These are phyloP conservation scores for Pleurotus tuoliensis DNA, from an alignment of 768 basidiomycete genomes.

Conservation along the genomic window DNA sequence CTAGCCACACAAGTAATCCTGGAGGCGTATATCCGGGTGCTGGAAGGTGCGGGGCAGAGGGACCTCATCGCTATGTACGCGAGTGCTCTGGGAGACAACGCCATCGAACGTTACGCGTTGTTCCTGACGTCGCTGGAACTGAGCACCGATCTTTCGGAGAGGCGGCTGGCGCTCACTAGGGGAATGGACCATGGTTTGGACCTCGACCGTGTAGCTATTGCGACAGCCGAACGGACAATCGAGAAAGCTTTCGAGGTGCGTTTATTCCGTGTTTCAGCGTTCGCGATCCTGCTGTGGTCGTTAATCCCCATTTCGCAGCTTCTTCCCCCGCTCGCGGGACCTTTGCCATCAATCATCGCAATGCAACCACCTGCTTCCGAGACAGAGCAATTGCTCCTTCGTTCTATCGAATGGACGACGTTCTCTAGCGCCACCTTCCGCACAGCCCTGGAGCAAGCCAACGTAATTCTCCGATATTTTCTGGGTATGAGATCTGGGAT, in stretches of 20 bases:
- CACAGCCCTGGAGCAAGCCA: constrained; percentile 82
- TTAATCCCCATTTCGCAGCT: constrained; percentile 29
- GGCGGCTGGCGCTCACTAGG: constrained; percentile 64
- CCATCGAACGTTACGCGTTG: constrained; percentile 86
- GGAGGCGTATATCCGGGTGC: constrained; percentile 82
- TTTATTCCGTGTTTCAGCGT: constrained; percentile 6
- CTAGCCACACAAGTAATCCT: constrained; percentile 76
- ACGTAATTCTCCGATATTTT: constrained; percentile 86
- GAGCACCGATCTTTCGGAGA: constrained; percentile 56
- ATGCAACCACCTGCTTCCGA: constrained; percentile 55
- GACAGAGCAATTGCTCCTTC: constrained; percentile 61
- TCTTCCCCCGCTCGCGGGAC: constrained; percentile 50
- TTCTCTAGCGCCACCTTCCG: constrained; percentile 69
- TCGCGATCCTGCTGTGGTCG: background rate
- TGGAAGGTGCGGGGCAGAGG: constrained; percentile 82
- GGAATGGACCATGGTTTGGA: constrained; percentile 86
- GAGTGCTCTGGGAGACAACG: constrained; percentile 84
- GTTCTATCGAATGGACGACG: constrained; percentile 93
- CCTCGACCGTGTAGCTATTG: constrained; percentile 71
- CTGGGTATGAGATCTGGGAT: constrained; percentile 51
- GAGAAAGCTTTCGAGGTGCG: constrained; percentile 64
- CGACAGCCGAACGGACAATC: constrained; percentile 75
- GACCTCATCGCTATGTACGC: constrained; percentile 94
- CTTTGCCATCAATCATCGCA: constrained; percentile 57
- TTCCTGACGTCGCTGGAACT: constrained; percentile 81